phyloP scores from a whole-genome alignment of 257 asterid species.

The Solanum lycopersicoides region DNA sequence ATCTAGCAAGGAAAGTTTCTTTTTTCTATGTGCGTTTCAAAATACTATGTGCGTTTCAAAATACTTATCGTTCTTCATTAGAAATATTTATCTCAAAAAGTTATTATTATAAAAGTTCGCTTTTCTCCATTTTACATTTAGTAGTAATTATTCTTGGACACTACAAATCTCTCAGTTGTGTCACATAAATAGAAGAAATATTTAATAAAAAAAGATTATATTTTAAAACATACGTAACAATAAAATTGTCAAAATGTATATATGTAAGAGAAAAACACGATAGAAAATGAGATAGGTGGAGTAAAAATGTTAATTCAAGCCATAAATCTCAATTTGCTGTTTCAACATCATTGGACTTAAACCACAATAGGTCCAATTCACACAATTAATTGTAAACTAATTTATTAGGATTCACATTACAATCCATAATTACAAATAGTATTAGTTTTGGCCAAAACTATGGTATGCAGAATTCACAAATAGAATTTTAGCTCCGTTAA shows the following conservation, averaged over 20 bases:
- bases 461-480: neutral
- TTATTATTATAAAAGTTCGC: neutral
- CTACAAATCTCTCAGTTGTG: neutral
- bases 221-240: neutral
- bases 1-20: neutral
- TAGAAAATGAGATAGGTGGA: neutral
- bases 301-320: neutral
- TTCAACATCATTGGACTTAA: neutral
- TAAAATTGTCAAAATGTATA: neutral
- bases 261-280: neutral
- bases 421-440: neutral
- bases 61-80: neutral
- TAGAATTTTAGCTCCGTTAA: neutral
- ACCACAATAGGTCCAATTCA: neutral
- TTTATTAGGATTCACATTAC: neutral
- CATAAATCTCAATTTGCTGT: neutral
- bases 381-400: neutral
- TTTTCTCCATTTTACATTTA: neutral
- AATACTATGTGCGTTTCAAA: neutral
- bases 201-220: neutral
- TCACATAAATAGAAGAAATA: neutral
- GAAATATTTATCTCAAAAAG: neutral
- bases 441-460: neutral
- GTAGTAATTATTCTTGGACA: neutral
- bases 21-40: neutral